Conservation (phyloP, 2,329 filamentous ascomycete genomes). For the Penicillium sp. region DNA sequence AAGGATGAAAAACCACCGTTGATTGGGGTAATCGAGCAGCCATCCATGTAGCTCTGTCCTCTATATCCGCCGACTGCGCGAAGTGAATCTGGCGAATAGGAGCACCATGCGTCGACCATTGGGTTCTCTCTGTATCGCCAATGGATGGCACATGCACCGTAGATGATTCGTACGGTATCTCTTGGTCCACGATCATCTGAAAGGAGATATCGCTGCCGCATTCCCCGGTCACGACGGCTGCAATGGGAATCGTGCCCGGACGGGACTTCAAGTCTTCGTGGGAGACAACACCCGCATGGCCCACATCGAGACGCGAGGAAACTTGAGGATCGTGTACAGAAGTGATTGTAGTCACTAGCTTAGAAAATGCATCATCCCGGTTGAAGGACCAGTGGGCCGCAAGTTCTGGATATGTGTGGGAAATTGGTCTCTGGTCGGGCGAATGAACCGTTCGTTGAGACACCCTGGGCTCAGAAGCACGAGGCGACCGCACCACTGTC, state of each 20-base stretch:
- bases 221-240: constrained; percentile 39
- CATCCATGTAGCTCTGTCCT: constrained; percentile 39
- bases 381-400: constrained; percentile 30
- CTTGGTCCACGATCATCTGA: constrained; percentile 30
- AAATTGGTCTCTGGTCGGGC: constrained; percentile 21
- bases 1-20: constrained; percentile 47
- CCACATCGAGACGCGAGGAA: constrained; percentile 46
- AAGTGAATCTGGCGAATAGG: constrained; percentile 53
- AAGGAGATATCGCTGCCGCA: constrained; percentile 47
- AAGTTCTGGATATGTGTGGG: constrained; percentile 33
- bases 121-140: constrained; percentile 39
- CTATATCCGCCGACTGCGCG: constrained; percentile 35
- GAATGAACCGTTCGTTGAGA: constrained; percentile 5
- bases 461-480: constrained; percentile 1
- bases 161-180: constrained; percentile 15
- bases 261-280: constrained; percentile 22
- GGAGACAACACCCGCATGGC: constrained; percentile 41
- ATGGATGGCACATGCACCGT: constrained; percentile 39
- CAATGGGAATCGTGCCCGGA: constrained; percentile 31
- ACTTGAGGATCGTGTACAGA: constrained; percentile 32
- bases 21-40: constrained; percentile 46
- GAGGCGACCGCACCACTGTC: constrained; percentile 23
- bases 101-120: constrained; percentile 46
- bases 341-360: constrained; percentile 25
- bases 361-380: constrained; percentile 30